These are phyloP conservation scores for Avena atlantica DNA, from an alignment of 176 grass and related monocot species.

Conservation along the genomic window DNA sequence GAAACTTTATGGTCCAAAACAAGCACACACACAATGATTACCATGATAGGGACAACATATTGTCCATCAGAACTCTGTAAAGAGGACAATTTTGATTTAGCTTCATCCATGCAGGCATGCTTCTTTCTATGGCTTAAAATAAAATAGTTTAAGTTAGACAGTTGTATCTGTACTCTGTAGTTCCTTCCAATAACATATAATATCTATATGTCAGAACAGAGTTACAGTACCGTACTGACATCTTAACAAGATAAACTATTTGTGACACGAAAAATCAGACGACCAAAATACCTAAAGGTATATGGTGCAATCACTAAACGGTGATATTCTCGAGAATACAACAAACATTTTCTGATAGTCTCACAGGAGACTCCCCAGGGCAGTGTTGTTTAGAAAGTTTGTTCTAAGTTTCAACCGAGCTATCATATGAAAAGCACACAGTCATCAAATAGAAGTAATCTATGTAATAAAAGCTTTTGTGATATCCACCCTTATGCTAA, in stretches of 20 bases:
- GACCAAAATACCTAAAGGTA: neutral
- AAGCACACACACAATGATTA: slow-evolving; percentile 36
- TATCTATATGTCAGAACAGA: neutral
- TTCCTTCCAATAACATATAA: slow-evolving; percentile 6
- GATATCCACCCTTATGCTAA: neutral
- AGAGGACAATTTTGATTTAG: slow-evolving; percentile 29
- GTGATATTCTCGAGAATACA: neutral
- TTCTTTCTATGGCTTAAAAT: neutral
- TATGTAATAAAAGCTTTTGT: slow-evolving; percentile 7
- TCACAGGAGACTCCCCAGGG: neutral
- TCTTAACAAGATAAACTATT: slow-evolving; percentile 18
- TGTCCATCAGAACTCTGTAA: slow-evolving; percentile 17
- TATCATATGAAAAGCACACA: neutral
- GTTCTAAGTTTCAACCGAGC: neutral
- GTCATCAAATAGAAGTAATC: neutral
- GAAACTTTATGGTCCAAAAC: slow-evolving; percentile 35
- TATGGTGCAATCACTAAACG: neutral
- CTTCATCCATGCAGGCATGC: slow-evolving; percentile 9
- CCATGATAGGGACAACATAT: slow-evolving; percentile 33
- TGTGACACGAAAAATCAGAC: neutral
- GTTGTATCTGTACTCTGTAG: slow-evolving; percentile 10
- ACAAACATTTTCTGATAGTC: neutral
- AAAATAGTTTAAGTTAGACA: slow-evolving; percentile 25
- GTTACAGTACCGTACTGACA: neutral
- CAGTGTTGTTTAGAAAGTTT: neutral